A percentile compares a stretch with the other conserved stretches of the same genome.
Conservation (phyloP, 768 basidiomycete species). For the Lactarius psammicola region DNA sequence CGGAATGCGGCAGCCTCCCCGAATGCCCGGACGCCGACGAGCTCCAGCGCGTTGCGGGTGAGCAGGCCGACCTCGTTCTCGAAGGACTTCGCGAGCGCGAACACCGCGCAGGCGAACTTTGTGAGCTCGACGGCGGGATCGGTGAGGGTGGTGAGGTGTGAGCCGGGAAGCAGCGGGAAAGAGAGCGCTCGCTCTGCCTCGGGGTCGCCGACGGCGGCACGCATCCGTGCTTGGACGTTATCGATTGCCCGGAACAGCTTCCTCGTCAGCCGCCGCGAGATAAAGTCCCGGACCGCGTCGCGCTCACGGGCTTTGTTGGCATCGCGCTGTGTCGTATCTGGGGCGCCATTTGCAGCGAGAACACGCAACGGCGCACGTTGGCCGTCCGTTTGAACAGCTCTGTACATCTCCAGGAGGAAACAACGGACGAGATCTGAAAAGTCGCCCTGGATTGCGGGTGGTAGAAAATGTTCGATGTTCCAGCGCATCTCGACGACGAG, state of each 20-base stretch:
- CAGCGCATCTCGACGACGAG: conserved; percentile 80
- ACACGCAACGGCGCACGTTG: conserved; percentile 69
- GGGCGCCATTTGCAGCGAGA: conserved; percentile 64
- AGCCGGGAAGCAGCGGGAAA: conserved; percentile 88
- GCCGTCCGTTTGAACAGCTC: conserved; percentile 61
- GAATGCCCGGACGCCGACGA: conserved; percentile 85
- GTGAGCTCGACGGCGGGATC: conserved; percentile 87
- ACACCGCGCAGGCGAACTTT: conserved; percentile 82
- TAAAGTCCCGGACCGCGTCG: conserved; percentile 69
- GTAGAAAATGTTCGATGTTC: conserved; percentile 91
- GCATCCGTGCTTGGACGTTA: conserved; percentile 57
- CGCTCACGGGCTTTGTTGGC: conserved; percentile 65
- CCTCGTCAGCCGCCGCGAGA: conserved; percentile 76
- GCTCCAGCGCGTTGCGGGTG: conserved; percentile 84
- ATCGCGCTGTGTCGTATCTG: conserved; percentile 65
- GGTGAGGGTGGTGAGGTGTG: conserved; percentile 67
- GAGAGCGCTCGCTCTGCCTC: conserved; percentile 55
- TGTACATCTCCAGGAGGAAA: conserved; percentile 85
- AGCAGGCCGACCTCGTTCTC: conserved; percentile 84
- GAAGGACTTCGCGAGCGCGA: conserved; percentile 76
- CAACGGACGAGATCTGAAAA: conserved; percentile 72
- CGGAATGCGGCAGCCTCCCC: conserved; percentile 80
- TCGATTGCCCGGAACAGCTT: conserved; percentile 71
- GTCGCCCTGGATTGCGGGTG: conserved; percentile 73
- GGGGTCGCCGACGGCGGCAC: conserved; percentile 56